Conservation (phyloP, 1,284 basidiomycete genomes). For the Cryptococcus sp. region DNA sequence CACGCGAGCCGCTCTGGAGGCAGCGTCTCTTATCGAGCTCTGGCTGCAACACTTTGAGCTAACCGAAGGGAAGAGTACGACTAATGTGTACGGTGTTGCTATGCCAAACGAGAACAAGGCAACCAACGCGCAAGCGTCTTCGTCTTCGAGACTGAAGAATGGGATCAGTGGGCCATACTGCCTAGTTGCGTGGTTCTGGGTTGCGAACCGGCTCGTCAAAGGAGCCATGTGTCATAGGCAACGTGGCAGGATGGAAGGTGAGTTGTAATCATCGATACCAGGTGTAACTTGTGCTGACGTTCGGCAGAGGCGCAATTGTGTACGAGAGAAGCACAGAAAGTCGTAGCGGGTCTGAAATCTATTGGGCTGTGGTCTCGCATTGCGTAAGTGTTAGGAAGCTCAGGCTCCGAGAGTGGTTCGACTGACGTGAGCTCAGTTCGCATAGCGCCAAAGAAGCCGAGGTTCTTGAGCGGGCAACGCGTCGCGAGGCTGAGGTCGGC, state of each 20-base stretch:
- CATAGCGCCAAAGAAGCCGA: no score
- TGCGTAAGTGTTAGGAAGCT: constrained; percentile 7
- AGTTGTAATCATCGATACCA: constrained; percentile 1
- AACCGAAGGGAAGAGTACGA: neutral
- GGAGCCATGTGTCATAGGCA: constrained; percentile 1
- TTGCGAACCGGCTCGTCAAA: constrained; percentile 8
- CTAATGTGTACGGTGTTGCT: neutral
- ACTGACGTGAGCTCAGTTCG: no score
- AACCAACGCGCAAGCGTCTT: neutral
- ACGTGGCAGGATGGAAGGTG: constrained; percentile 2
- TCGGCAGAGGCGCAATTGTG: constrained; percentile 11
- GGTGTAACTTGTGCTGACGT: neutral
- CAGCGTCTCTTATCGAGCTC: constrained; percentile 13
- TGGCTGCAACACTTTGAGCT: constrained; percentile 10
- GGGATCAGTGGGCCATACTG: constrained; percentile 18
- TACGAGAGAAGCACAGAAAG: constrained; percentile 8
- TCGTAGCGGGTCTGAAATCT: constrained; percentile 9
- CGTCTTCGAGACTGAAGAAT: neutral
- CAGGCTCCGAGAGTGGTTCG: neutral
- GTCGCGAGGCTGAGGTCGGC: no score
- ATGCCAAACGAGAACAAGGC: no score
- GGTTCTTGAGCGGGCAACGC: no score
- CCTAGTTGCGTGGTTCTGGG: constrained; percentile 7
- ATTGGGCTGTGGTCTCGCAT: neutral
- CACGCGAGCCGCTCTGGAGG: constrained; percentile 7